Conservation (phyloP, 1,139 yeast species). For the Pichia sp. region DNA sequence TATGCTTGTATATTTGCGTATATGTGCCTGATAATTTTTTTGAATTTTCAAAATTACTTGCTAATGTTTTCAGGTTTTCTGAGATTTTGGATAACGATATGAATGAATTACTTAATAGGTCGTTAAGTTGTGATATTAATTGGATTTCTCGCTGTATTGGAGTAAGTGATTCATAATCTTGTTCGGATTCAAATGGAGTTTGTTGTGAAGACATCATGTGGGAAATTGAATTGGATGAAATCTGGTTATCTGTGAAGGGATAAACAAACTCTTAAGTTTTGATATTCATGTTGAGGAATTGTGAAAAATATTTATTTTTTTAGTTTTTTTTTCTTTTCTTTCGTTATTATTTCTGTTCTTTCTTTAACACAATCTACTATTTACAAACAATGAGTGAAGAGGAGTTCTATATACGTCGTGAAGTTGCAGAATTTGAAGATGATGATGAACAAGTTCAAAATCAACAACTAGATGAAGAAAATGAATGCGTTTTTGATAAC, state of each 20-base stretch:
- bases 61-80: neutral
- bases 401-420: constrained; percentile 15
- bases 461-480: neutral
- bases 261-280: too few relatives aligned
- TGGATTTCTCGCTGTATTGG: constrained; percentile 2
- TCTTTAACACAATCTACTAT: too few relatives aligned
- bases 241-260: too few relatives aligned
- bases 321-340: neutral
- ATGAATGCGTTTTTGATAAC: constrained; percentile 17
- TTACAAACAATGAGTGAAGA: constrained; percentile 18
- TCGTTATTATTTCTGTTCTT: too few relatives aligned
- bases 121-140: constrained; percentile 1
- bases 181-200: neutral
- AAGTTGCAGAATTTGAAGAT: constrained; percentile 7
- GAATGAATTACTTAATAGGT: neutral
- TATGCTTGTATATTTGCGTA: constrained; percentile 7
- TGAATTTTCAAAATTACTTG: constrained; percentile 4
- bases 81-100: constrained; percentile 1
- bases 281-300: neutral
- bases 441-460: neutral
- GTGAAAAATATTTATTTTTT: neutral
- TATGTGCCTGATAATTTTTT: constrained; percentile 6
- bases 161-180: neutral
- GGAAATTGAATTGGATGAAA: too few relatives aligned
- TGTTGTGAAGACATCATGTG: neutral